phyloP scores from a whole-genome alignment of 2,329 filamentous ascomycete species.

The Mycosphaerella arachidis region DNA sequence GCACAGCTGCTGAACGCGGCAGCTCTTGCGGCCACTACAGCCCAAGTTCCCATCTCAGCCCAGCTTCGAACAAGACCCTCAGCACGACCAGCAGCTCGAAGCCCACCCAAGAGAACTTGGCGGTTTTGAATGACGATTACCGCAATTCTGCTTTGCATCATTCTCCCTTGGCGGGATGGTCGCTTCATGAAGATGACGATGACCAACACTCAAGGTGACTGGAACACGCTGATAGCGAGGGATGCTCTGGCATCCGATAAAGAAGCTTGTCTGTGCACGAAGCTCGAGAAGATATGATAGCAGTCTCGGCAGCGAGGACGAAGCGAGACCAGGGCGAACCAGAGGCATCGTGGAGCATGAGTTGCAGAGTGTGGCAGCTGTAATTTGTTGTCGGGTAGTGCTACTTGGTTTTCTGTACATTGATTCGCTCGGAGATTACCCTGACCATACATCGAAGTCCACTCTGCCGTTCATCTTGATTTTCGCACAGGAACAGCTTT shows the following conservation, averaged over 20 bases:
- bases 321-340: neutral
- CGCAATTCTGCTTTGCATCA: neutral
- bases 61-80: too few species aligned
- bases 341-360: neutral
- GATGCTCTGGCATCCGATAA: slow-evolving; percentile 6
- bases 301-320: neutral
- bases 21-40: neutral
- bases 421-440: slow-evolving; percentile 18
- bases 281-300: neutral
- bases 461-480: slow-evolving; percentile 42
- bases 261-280: neutral
- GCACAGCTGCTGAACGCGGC: neutral
- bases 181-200: neutral
- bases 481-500: slow-evolving; percentile 51
- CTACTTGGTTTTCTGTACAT: slow-evolving; percentile 12
- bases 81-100: too few species aligned
- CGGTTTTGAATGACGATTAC: neutral
- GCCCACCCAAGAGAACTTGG: neutral
- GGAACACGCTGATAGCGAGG: neutral
- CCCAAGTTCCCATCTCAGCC: neutral
- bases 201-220: neutral
- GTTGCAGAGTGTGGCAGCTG: neutral
- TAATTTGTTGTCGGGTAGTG: neutral
- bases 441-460: slow-evolving; percentile 45
- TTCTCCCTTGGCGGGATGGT: neutral